A percentile compares a stretch with the other conserved stretches of the same genome.
Conservation (phyloP, 306 rosid species). For the Gynostemma pentaphyllum region DNA sequence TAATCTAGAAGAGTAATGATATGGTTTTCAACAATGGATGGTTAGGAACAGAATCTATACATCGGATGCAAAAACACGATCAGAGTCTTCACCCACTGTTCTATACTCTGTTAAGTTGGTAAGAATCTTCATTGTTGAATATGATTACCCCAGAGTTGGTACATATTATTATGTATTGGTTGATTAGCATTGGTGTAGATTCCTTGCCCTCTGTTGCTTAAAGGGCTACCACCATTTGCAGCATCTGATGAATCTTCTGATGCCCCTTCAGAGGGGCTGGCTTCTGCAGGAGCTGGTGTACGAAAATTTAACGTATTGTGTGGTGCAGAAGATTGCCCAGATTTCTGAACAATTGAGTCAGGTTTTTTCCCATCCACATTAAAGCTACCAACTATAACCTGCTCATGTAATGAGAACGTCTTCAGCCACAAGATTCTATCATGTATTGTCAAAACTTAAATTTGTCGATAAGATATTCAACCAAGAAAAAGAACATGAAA, state of each 20-base stretch:
- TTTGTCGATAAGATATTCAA: neutral
- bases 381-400: conserved; percentile 75
- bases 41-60: conserved; percentile 14
- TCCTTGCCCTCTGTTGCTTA: conserved; percentile 36
- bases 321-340: conserved; percentile 35
- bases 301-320: conserved; percentile 49
- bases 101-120: conserved; percentile 14
- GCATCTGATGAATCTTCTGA: conserved; percentile 66
- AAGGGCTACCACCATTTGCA: conserved; percentile 44
- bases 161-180: conserved; percentile 36
- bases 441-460: neutral
- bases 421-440: neutral
- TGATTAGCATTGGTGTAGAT: conserved; percentile 35
- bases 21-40: neutral
- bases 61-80: conserved; percentile 10
- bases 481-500: neutral
- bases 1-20: conserved; percentile 8
- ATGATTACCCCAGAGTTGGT: conserved; percentile 54
- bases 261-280: conserved; percentile 51
- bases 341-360: conserved; percentile 27
- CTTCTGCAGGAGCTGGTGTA: conserved; percentile 32
- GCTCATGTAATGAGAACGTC: conserved; percentile 10
- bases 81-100: conserved; percentile 22
- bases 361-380: conserved; percentile 42
- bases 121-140: conserved; percentile 43